Evolutionary conservation across 371 early-diverging fungal species (phyloP).

Genomic region (Mortierella sp.): DNA sequence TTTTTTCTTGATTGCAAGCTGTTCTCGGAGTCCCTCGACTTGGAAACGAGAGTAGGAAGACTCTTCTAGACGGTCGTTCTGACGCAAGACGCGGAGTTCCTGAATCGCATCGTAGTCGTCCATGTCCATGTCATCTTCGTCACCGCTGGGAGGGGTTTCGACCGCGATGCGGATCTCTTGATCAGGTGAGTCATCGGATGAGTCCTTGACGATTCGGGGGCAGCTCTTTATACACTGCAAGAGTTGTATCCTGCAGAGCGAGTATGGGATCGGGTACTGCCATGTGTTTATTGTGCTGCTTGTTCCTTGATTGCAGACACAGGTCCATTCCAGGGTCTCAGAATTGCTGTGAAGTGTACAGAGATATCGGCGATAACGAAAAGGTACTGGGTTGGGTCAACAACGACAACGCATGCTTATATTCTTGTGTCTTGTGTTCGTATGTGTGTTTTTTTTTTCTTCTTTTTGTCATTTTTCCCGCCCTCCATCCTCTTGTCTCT

Average conservation of each 20-base stretch:
- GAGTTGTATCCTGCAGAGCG: slow-evolving; percentile 39
- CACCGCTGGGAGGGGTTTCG: background rate
- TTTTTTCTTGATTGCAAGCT: slow-evolving; percentile 14
- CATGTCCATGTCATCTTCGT: slow-evolving; percentile 23
- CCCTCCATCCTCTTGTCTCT: background rate
- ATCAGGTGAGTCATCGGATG: background rate
- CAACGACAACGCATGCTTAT: background rate
- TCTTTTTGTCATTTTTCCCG: background rate
- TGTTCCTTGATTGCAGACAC: slow-evolving; percentile 16
- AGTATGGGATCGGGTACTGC: slow-evolving; percentile 49
- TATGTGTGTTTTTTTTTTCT: background rate
- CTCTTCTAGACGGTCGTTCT: slow-evolving; percentile 14
- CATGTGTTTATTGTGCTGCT: slow-evolving; percentile 17
- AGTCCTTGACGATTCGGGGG: background rate
- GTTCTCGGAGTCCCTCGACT: background rate
- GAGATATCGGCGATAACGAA: background rate
- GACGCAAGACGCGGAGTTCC: slow-evolving; percentile 13
- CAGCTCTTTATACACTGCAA: slow-evolving; percentile 26
- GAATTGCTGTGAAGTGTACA: slow-evolving; percentile 11
- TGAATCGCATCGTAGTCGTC: slow-evolving; percentile 43
- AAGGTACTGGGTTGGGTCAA: background rate
- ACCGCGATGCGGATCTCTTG: background rate
- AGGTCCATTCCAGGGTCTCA: slow-evolving; percentile 39
- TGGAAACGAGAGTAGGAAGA: slow-evolving; percentile 23
- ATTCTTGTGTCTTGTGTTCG: background rate